phyloP scores from a whole-genome alignment of 106 monocot genomes.

The Phalaenopsis aphrodite region DNA sequence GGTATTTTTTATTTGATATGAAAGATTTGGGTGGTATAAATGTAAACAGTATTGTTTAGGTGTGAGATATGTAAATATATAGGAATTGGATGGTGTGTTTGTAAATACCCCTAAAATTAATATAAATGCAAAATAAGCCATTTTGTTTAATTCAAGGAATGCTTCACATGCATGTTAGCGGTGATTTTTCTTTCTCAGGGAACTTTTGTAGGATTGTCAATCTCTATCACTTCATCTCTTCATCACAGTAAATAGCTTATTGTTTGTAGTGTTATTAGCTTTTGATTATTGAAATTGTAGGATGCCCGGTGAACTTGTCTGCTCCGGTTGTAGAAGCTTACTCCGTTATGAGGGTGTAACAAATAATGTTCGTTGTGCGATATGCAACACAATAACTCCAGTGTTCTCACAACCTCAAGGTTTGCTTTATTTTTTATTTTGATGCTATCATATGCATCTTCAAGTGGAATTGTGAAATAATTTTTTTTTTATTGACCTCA shows the following conservation, averaged over 20 bases:
- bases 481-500: background rate
- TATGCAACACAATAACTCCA: constrained; percentile 52
- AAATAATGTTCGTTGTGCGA: constrained; percentile 55
- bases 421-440: constrained; percentile 1
- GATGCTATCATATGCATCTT: background rate
- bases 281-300: constrained; percentile 16
- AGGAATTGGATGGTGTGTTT: too few relatives aligned
- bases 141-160: background rate
- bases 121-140: background rate
- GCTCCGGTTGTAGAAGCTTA: constrained; percentile 52
- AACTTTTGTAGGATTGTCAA: background rate
- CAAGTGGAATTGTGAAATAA: background rate
- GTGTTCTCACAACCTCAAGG: constrained; percentile 23
- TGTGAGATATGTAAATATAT: too few relatives aligned
- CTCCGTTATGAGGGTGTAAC: constrained; percentile 54
- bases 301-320: constrained; percentile 70
- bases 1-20: too few relatives aligned
- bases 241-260: background rate
- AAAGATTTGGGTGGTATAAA: too few relatives aligned
- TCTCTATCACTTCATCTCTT: background rate
- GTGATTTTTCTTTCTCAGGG: background rate
- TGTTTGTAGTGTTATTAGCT: background rate
- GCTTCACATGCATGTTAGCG: background rate
- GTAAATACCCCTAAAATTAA: too few relatives aligned
- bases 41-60: too few relatives aligned